phyloP scores from a whole-genome alignment of 805 yeast species.

The Metschnikowia henanensis region DNA sequence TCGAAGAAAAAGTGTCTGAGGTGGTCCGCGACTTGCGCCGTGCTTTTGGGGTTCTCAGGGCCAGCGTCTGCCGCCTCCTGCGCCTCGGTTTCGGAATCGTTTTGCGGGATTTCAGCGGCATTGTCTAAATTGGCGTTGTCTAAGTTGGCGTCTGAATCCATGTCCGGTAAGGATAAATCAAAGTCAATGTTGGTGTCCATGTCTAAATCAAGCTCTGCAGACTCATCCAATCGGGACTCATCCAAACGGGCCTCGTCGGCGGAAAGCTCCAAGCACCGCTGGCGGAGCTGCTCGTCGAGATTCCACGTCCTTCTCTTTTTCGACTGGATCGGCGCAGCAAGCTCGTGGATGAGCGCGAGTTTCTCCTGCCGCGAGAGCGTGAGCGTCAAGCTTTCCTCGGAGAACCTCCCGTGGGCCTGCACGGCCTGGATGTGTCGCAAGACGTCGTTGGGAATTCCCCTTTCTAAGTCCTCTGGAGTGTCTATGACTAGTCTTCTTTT shows the following conservation, averaged over 20 bases:
- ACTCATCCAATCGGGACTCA: slow-evolving; percentile 3
- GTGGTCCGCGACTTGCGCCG: slow-evolving; percentile 52
- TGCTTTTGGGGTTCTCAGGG: slow-evolving; percentile 43
- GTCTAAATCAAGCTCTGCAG: slow-evolving; percentile 7
- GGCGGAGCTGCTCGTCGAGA: slow-evolving; percentile 31
- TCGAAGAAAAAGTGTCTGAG: slow-evolving; percentile 37
- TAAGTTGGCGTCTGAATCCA: slow-evolving; percentile 27
- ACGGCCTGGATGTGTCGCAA: slow-evolving; percentile 30
- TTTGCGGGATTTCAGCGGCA: too few species aligned
- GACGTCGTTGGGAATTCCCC: slow-evolving; percentile 39
- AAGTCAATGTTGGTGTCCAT: slow-evolving; percentile 24
- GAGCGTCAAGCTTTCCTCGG: slow-evolving; percentile 24
- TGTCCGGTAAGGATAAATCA: slow-evolving; percentile 27
- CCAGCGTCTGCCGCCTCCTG: slow-evolving; percentile 1
- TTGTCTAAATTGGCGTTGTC: too few species aligned
- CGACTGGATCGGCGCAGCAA: slow-evolving; percentile 27
- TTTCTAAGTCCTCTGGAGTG: slow-evolving; percentile 41
- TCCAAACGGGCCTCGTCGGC: slow-evolving; percentile 20
- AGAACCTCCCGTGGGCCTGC: slow-evolving; percentile 21
- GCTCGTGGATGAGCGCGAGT: slow-evolving; percentile 33
- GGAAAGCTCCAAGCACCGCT: slow-evolving; percentile 29
- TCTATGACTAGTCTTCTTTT: slow-evolving; percentile 50
- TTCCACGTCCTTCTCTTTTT: slow-evolving; percentile 34
- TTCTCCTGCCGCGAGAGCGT: slow-evolving; percentile 33
- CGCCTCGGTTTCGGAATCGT: slow-evolving; percentile 3